Conservation (phyloP, 2,329 filamentous ascomycete genomes). For the Metarhizium brunneum region DNA sequence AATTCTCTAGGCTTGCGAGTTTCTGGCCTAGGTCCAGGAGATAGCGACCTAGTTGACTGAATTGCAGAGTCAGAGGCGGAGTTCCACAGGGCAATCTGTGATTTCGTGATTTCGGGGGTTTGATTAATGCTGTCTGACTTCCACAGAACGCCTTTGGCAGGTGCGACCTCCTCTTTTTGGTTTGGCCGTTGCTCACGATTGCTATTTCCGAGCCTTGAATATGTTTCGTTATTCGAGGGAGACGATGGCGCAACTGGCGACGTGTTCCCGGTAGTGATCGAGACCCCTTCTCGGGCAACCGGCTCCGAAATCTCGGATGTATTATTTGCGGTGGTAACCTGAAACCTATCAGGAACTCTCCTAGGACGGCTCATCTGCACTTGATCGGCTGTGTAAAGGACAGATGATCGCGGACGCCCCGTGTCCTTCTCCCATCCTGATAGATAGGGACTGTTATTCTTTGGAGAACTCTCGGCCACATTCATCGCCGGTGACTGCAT, state of each 20-base stretch:
- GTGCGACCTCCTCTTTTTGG: not conserved
- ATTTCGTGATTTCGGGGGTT: not conserved
- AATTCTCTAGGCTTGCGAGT: not conserved
- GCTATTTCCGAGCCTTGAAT: not conserved
- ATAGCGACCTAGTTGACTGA: not conserved
- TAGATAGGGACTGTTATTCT: not conserved
- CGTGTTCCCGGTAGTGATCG: not conserved
- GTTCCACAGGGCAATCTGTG: not conserved
- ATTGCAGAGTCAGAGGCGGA: not conserved
- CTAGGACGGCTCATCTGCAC: conserved; percentile 2
- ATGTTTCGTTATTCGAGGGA: not conserved
- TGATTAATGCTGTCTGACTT: not conserved
- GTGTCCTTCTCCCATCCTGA: not conserved
- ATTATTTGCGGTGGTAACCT: not conserved
- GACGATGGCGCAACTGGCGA: not conserved
- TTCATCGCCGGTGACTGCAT: not conserved
- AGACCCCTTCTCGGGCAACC: not conserved
- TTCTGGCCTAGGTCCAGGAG: not conserved
- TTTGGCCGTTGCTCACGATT: not conserved
- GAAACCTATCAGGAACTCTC: not conserved
- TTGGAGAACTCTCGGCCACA: not conserved
- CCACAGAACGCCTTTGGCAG: not conserved
- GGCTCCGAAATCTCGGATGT: not conserved
- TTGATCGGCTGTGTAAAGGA: conserved; percentile 1
- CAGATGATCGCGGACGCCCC: not conserved